Conservation (phyloP, 129 eudicot genomes). For the Pseudognaphalium luteoalbum region DNA sequence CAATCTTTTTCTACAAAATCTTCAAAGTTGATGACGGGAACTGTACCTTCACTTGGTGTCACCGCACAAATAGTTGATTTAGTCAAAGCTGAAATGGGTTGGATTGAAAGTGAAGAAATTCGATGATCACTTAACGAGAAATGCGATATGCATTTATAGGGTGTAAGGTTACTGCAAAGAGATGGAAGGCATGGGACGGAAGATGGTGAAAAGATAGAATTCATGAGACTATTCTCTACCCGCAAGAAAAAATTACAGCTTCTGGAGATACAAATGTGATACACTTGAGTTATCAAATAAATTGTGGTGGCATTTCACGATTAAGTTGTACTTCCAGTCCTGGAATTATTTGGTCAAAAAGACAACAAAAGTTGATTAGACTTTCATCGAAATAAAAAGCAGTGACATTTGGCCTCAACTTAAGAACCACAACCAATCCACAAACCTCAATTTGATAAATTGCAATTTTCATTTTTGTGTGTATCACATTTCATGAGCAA, state of each 20-base stretch:
- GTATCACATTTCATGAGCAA: too few species aligned
- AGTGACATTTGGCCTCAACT: background rate
- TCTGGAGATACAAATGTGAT: background rate
- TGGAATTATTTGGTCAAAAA: background rate
- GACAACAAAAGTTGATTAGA: background rate
- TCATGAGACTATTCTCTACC: slow-evolving; percentile 32
- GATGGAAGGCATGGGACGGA: slow-evolving; percentile 37
- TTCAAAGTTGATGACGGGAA: slow-evolving; percentile 56
- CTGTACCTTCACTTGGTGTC: slow-evolving; percentile 50
- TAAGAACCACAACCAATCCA: background rate
- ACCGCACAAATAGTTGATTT: slow-evolving; percentile 27
- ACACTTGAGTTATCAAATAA: background rate
- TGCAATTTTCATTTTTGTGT: too few species aligned
- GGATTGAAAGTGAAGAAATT: slow-evolving; percentile 21
- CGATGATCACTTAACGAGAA: background rate
- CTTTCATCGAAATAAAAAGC: background rate
- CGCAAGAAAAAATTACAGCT: background rate
- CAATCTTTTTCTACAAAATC: slow-evolving; percentile 80
- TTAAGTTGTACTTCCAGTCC: background rate
- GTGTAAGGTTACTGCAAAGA: slow-evolving; percentile 20
- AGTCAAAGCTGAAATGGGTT: slow-evolving; percentile 29
- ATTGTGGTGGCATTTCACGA: slow-evolving; percentile 5
- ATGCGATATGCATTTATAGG: slow-evolving; percentile 21
- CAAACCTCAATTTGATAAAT: too few species aligned
- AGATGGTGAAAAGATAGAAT: slow-evolving; percentile 40